Evolutionary conservation across 2,329 filamentous ascomycete genomes (phyloP).

Genomic region (Alternaria panax): DNA sequence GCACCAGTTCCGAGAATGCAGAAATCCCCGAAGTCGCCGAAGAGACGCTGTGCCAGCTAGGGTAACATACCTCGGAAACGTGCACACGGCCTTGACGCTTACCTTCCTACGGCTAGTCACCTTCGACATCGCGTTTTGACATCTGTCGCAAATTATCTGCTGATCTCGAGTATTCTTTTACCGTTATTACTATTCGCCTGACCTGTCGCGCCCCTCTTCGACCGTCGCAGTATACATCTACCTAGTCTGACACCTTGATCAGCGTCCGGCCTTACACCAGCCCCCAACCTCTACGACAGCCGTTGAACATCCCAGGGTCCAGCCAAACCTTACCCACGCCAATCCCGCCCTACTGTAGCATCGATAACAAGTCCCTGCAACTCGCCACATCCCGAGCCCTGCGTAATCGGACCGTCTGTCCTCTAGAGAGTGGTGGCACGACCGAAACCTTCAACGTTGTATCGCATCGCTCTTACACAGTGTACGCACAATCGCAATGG

Average conservation of each 20-base stretch:
- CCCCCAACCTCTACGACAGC: background rate
- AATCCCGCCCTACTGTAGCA: conserved; percentile 7
- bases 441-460: conserved; percentile 5
- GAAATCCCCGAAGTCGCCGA: conserved; percentile 6
- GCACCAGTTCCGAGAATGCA: conserved; percentile 12
- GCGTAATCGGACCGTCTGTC: background rate
- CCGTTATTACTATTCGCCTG: conserved; percentile 16
- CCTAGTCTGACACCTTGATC: conserved; percentile 3
- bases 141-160: conserved; percentile 42
- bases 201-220: background rate
- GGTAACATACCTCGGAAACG: conserved; percentile 6
- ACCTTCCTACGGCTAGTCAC: conserved; percentile 30
- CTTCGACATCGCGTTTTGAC: conserved; percentile 29
- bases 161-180: conserved; percentile 27
- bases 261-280: conserved; percentile 3
- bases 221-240: conserved; percentile 3
- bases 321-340: background rate
- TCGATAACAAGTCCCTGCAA: conserved; percentile 1
- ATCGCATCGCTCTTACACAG: conserved; percentile 18
- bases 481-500: conserved; percentile 29
- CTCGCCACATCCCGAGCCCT: conserved; percentile 4
- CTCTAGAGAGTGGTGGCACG: background rate
- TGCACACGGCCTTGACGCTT: conserved; percentile 12
- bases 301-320: conserved; percentile 2
- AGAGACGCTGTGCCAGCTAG: conserved; percentile 4